phyloP scores from a whole-genome alignment of 2,329 filamentous ascomycete species.

The Pseudocercospora fijiensis region DNA sequence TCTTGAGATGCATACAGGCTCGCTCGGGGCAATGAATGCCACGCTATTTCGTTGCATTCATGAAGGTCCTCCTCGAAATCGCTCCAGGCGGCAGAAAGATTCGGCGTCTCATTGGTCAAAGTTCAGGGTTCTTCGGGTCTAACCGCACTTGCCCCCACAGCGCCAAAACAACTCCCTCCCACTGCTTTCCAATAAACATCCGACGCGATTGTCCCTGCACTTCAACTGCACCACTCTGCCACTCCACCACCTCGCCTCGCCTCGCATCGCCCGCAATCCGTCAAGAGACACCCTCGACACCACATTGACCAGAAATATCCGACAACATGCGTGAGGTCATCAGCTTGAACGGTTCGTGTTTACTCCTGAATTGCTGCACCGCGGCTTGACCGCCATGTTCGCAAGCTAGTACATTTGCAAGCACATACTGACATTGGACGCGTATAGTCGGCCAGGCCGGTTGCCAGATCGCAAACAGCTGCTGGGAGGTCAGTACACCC shows the following conservation, averaged over 20 bases:
- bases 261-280: constrained; percentile 19
- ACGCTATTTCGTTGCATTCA: neutral
- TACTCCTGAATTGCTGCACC: constrained; percentile 33
- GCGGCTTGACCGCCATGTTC: constrained; percentile 46
- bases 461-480: constrained; percentile 99
- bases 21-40: neutral
- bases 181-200: constrained; percentile 3
- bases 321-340: constrained; percentile 97
- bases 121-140: constrained; percentile 1
- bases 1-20: neutral
- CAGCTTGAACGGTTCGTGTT: constrained; percentile 87
- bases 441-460: constrained; percentile 94
- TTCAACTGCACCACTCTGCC: constrained; percentile 8
- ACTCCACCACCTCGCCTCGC: constrained; percentile 18
- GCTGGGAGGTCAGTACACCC: constrained; percentile 88
- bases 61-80: neutral
- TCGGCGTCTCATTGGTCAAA: neutral
- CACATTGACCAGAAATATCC: constrained; percentile 14
- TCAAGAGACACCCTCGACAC: constrained; percentile 26
- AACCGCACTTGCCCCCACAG: constrained; percentile 2
- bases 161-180: neutral
- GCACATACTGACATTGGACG: constrained; percentile 53
- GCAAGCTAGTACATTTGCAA: constrained; percentile 16
- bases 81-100: neutral
- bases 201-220: constrained; percentile 9